Evolutionary conservation across 208 protist species (phyloP).

Genomic region (Tritrichomonas musculus): DNA sequence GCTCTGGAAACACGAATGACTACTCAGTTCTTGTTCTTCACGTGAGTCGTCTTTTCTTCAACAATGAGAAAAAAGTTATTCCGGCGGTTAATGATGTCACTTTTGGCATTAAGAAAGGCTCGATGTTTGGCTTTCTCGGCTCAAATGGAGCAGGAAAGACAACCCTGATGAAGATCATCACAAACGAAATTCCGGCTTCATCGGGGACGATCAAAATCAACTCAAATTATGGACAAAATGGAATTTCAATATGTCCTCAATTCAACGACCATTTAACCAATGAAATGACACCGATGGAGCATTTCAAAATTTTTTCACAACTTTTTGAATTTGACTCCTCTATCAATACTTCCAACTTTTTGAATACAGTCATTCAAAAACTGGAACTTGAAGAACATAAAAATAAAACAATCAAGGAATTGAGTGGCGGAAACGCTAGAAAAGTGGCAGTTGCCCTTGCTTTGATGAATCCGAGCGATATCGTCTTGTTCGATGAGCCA

Average conservation of each 20-base stretch:
- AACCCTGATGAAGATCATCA: not conserved
- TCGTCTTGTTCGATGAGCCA: conserved; percentile 25
- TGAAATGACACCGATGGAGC: not conserved
- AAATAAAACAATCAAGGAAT: not conserved
- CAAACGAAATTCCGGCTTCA: not conserved
- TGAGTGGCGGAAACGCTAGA: not conserved
- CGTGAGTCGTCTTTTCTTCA: not conserved
- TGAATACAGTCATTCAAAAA: not conserved
- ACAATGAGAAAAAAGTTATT: not conserved
- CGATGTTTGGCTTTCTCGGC: not conserved
- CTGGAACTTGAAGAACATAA: not conserved
- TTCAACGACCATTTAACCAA: conserved; percentile 21
- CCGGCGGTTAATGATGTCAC: not conserved
- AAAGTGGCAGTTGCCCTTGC: not conserved
- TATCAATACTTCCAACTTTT: too few species aligned
- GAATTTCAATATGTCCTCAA: not conserved
- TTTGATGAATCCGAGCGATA: not conserved
- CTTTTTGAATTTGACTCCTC: not conserved
- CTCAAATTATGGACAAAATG: not conserved
- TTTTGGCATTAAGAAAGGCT: not conserved
- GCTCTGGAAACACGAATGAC: not conserved
- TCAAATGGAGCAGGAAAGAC: not conserved
- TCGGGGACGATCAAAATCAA: not conserved
- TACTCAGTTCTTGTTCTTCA: not conserved
- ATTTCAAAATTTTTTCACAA: not conserved